Conservation (phyloP, 306 rosid species). For the Lathyrus sativus region DNA sequence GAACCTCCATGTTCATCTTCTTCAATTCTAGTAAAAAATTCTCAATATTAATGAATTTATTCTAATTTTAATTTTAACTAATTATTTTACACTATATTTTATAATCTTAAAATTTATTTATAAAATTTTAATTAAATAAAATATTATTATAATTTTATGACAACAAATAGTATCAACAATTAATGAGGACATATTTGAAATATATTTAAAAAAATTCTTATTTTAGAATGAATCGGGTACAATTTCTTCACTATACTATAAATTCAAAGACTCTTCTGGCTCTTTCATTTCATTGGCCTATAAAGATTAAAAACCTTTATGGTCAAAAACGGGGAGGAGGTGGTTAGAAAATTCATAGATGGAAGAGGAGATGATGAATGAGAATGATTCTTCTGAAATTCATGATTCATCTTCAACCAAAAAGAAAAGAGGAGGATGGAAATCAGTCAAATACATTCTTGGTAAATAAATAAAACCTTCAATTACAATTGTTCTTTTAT, state of each 20-base stretch:
- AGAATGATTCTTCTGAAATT: constrained; percentile 25
- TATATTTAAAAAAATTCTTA: too few species aligned
- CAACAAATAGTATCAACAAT: too few species aligned
- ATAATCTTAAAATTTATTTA: too few species aligned
- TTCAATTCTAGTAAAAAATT: too few species aligned
- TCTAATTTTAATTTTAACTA: too few species aligned
- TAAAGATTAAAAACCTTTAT: background rate
- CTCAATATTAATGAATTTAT: too few species aligned
- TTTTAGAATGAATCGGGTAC: background rate
- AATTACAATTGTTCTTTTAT: background rate
- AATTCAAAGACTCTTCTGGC: constrained; percentile 50
- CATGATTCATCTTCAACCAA: constrained; percentile 30
- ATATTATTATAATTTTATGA: too few species aligned
- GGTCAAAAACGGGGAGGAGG: background rate
- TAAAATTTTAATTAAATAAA: too few species aligned
- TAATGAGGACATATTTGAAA: too few species aligned
- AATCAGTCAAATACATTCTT: constrained; percentile 51
- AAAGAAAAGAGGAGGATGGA: constrained; percentile 55
- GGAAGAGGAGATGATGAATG: constrained; percentile 27
- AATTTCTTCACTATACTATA: background rate
- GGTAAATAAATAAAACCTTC: constrained; percentile 36
- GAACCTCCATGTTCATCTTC: too few species aligned
- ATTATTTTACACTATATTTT: too few species aligned
- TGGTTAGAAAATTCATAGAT: background rate
- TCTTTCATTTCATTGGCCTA: constrained; percentile 25